Evolutionary conservation across 2,329 filamentous ascomycete genomes (phyloP).

Genomic region (Trichoderma cornu-damae): DNA sequence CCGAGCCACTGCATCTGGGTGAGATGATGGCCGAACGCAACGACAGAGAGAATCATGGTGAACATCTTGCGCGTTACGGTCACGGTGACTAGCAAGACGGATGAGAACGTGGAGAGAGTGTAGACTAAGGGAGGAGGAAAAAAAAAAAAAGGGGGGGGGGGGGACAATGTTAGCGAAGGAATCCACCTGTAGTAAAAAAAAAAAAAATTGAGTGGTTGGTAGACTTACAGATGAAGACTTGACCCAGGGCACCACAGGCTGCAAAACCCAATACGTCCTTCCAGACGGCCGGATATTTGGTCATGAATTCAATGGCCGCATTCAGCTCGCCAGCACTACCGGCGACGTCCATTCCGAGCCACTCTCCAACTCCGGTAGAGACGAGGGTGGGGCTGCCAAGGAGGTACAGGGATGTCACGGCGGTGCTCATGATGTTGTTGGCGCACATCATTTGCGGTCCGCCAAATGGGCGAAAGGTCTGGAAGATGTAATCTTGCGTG

Average conservation of each 20-base stretch:
- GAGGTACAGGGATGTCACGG: constrained; percentile 72
- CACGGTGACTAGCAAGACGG: constrained; percentile 86
- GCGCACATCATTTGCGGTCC: constrained; percentile 99
- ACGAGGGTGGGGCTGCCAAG: constrained; percentile 75
- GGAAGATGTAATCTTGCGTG: constrained; percentile 93
- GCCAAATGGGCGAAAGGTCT: constrained; percentile 69
- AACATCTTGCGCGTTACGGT: constrained; percentile 99
- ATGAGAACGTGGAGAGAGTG: constrained; percentile 87
- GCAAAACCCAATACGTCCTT: constrained; percentile 87
- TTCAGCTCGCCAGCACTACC: constrained; percentile 69
- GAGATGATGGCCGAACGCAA: constrained; percentile 88
- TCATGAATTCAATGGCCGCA: constrained; percentile 76
- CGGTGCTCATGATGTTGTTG: constrained; percentile 81
- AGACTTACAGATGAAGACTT: constrained; percentile 83
- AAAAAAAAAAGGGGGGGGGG: too few relatives aligned
- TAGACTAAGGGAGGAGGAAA: constrained; percentile 59
- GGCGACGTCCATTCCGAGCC: constrained; percentile 60
- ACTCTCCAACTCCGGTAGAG: constrained; percentile 57
- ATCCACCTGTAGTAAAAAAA: background rate
- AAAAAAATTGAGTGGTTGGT: background rate
- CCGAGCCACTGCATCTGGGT: constrained; percentile 90
- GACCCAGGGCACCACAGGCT: constrained; percentile 83
- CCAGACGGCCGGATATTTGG: constrained; percentile 72
- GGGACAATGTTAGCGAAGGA: background rate
- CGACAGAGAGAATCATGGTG: constrained; percentile 93